Percentiles rank a stretch among this genome's conserved stretches.
Conservation (phyloP, 139 green algal genomes). For the Chlorella sorokiniana region DNA sequence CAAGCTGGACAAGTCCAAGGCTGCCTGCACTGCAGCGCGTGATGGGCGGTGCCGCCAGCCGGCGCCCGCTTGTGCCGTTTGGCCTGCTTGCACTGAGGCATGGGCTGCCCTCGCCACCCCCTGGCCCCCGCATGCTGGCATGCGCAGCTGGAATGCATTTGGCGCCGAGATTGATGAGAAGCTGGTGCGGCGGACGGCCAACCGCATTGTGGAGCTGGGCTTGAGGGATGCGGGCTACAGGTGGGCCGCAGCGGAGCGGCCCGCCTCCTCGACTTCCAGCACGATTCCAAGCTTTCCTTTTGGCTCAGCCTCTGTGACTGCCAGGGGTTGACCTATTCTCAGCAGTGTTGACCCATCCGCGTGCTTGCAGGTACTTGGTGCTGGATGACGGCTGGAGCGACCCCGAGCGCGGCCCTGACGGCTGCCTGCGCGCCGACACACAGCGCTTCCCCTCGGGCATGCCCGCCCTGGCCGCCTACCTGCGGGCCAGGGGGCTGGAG, state of each 20-base stretch:
- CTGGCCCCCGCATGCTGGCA: neutral
- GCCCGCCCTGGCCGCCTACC: slow-evolving; percentile 51
- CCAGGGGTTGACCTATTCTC: too few species aligned
- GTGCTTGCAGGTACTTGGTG: neutral
- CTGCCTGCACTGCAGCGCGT: neutral
- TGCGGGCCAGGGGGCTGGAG: slow-evolving; percentile 58
- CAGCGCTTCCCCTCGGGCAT: slow-evolving; percentile 53
- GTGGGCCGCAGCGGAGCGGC: neutral
- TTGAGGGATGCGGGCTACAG: slow-evolving; percentile 37
- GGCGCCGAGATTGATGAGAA: slow-evolving; percentile 33
- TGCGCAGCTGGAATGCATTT: slow-evolving; percentile 49
- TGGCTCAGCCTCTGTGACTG: too few species aligned
- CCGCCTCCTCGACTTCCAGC: too few species aligned
- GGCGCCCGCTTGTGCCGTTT: too few species aligned
- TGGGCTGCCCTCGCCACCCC: slow-evolving; percentile 28
- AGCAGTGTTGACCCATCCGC: too few species aligned
- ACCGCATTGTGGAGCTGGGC: slow-evolving; percentile 42
- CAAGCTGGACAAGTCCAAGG: neutral
- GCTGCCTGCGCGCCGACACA: neutral
- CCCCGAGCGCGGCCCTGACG: neutral
- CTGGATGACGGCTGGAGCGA: slow-evolving; percentile 24
- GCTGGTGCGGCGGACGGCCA: slow-evolving; percentile 34
- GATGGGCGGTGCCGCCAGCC: slow-evolving; percentile 35
- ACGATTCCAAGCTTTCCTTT: too few species aligned
- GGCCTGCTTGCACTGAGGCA: too few species aligned